phyloP scores from a whole-genome alignment of 768 basidiomycete genomes.

The Crassisporium funariophilum region DNA sequence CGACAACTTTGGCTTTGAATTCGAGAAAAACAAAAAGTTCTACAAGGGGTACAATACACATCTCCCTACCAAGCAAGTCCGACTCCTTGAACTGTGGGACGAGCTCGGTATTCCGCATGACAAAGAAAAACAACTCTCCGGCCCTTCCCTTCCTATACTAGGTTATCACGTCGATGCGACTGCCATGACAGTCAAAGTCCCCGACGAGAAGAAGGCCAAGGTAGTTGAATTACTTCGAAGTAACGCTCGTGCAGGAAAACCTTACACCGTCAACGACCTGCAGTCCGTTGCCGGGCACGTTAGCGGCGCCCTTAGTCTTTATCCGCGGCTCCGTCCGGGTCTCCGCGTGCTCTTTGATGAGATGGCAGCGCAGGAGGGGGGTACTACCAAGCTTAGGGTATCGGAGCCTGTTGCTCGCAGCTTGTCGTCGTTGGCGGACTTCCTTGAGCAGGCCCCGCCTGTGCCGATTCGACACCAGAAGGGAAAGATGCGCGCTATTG shows the following conservation, averaged over 20 bases:
- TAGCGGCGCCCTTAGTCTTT: conserved; percentile 14
- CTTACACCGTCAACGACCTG: conserved; percentile 15
- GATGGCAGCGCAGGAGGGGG: conserved; percentile 10
- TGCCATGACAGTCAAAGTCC: conserved; percentile 25
- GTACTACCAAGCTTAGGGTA: conserved; percentile 13
- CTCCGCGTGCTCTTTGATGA: conserved; percentile 13
- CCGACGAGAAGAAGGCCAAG: conserved; percentile 11
- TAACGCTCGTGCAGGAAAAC: conserved; percentile 12
- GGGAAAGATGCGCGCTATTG: conserved; percentile 11
- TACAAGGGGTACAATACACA: conserved; percentile 30
- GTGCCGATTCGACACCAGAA: conserved; percentile 18
- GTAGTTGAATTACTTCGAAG: conserved; percentile 13
- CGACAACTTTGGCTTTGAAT: conserved; percentile 29
- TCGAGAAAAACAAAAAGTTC: conserved; percentile 18
- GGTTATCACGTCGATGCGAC: conserved; percentile 40
- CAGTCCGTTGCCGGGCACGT: conserved; percentile 14
- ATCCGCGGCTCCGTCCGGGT: conserved; percentile 12
- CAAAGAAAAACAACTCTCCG: conserved; percentile 39
- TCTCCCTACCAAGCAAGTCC: conserved; percentile 33
- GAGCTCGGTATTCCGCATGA: conserved; percentile 40
- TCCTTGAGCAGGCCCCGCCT: conserved; percentile 15
- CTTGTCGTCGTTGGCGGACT: conserved; percentile 16
- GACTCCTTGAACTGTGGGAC: conserved; percentile 42
- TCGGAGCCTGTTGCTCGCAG: conserved; percentile 17
- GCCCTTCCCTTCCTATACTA: conserved; percentile 33